Percentiles rank a stretch among this genome's conserved stretches.
These are phyloP conservation scores for Pseudogymnoascus sp. DNA, from an alignment of 2,329 filamentous ascomycete species.

Conservation along the genomic window DNA sequence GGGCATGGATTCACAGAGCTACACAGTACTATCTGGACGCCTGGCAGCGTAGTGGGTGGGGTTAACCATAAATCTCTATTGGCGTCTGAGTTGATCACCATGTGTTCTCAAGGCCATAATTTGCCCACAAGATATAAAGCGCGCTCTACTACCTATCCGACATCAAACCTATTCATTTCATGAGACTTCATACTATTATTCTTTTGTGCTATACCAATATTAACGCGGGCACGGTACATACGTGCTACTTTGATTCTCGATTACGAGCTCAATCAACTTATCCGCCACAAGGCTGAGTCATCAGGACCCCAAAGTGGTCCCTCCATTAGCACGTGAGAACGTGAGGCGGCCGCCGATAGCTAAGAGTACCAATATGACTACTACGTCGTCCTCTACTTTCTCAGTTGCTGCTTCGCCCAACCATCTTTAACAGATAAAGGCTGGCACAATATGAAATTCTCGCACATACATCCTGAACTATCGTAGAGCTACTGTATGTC, in stretches of 20 bases:
- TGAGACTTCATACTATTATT: neutral
- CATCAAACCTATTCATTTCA: neutral
- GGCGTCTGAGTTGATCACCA: neutral
- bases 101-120: neutral
- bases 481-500: conserved; percentile 3
- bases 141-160: neutral
- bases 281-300: neutral
- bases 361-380: neutral
- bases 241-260: neutral
- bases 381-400: neutral
- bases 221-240: neutral
- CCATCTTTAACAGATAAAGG: neutral
- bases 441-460: neutral
- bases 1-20: conserved; percentile 1
- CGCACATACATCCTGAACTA: neutral
- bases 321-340: conserved; percentile 4
- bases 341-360: neutral
- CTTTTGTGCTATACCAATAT: neutral
- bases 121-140: neutral
- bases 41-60: neutral
- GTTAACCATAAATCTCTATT: neutral
- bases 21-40: neutral
- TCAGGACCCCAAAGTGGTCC: neutral
- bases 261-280: conserved; percentile 1
- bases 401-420: neutral